Percentiles rank a stretch among this genome's conserved stretches.
These are phyloP conservation scores for Didymella sp. DNA, from an alignment of 2,329 filamentous ascomycete species.

Conservation along the genomic window DNA sequence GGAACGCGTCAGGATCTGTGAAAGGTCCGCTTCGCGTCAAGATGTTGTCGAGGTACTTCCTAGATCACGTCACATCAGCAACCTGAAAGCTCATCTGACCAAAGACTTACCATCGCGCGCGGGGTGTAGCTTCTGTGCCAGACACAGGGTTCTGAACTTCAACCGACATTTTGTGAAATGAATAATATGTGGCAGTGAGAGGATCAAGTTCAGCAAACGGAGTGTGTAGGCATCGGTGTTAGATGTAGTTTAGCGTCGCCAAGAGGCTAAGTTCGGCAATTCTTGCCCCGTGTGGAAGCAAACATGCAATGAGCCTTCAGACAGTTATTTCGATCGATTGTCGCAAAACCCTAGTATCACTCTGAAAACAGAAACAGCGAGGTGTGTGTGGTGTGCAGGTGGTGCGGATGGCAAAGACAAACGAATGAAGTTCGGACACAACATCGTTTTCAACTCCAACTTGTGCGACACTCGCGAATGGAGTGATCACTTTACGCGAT, in stretches of 20 bases:
- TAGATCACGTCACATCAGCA: constrained; percentile 51
- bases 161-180: constrained; percentile 36
- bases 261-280: constrained; percentile 39
- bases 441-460: not conserved
- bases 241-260: constrained; percentile 25
- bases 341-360: no score
- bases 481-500: not conserved
- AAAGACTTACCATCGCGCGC: constrained; percentile 55
- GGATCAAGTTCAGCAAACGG: constrained; percentile 23
- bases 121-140: constrained; percentile 27
- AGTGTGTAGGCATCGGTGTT: constrained; percentile 36
- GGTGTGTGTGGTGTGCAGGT: not conserved
- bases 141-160: constrained; percentile 19
- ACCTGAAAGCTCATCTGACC: not conserved
- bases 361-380: not conserved
- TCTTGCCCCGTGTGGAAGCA: constrained; percentile 28
- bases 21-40: constrained; percentile 80
- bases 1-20: constrained; percentile 66
- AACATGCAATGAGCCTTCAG: constrained; percentile 10
- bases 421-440: not conserved
- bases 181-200: constrained; percentile 12
- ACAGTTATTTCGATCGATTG: not conserved
- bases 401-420: not conserved
- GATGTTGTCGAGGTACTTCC: constrained; percentile 85
- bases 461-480: constrained; percentile 3